Percentiles rank a stretch among this genome's conserved stretches.
Evolutionary conservation across 768 basidiomycete species (phyloP).

Genomic region (Rhizopogon rudus): DNA sequence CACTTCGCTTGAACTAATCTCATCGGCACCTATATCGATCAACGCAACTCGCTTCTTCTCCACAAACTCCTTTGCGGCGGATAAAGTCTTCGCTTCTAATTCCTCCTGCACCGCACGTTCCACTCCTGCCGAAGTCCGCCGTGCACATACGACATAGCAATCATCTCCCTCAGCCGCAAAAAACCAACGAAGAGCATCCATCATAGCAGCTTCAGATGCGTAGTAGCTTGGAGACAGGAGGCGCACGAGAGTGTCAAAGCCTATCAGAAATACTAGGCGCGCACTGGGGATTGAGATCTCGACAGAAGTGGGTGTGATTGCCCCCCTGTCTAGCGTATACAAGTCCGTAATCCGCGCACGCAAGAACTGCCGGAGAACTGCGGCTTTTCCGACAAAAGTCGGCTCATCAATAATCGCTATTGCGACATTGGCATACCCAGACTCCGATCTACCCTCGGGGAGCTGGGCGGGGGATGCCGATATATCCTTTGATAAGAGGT

Average conservation of each 20-base stretch:
- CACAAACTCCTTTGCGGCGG: conserved; percentile 45
- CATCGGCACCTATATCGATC: conserved; percentile 54
- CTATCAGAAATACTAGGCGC: conserved; percentile 68
- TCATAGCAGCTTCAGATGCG: conserved; percentile 47
- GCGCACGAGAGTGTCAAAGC: conserved; percentile 81
- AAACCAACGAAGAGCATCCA: conserved; percentile 48
- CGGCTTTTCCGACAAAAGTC: conserved; percentile 82
- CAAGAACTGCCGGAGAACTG: conserved; percentile 49
- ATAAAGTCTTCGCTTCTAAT: conserved; percentile 20
- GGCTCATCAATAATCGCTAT: conserved; percentile 85
- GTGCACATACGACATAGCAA: conserved; percentile 63
- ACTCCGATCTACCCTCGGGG: not conserved
- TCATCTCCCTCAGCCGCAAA: conserved; percentile 52
- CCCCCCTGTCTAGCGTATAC: conserved; percentile 11
- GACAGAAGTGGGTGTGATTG: conserved; percentile 8
- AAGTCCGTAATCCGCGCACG: conserved; percentile 16
- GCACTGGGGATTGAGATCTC: conserved; percentile 15
- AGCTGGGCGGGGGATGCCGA: not conserved
- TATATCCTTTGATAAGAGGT: conserved; percentile 52
- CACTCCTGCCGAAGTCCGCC: conserved; percentile 32
- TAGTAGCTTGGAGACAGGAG: conserved; percentile 79
- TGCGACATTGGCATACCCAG: conserved; percentile 46
- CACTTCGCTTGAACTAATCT: conserved; percentile 68
- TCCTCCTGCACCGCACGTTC: conserved; percentile 22
- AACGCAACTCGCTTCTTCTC: conserved; percentile 47